A percentile compares a stretch with the other conserved stretches of the same genome.
phyloP scores from a whole-genome alignment of 2,329 filamentous ascomycete species.

The Fusarium globosum region DNA sequence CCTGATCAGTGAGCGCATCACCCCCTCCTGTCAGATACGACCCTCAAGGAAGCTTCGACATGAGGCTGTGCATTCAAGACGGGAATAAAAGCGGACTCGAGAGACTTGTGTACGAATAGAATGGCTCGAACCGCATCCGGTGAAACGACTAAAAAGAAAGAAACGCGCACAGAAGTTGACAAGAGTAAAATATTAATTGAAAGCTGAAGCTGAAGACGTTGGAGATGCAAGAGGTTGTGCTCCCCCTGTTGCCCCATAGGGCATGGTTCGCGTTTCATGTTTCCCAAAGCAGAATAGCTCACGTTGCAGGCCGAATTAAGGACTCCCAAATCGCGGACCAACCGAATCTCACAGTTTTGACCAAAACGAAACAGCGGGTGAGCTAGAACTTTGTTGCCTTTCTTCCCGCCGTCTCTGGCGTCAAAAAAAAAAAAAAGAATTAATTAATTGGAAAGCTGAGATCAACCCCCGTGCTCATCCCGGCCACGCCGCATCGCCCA shows the following conservation, averaged over 20 bases:
- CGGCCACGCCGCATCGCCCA: conserved; percentile 12
- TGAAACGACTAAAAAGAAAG: conserved; percentile 34
- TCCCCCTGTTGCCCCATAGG: conserved; percentile 2
- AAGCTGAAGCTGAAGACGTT: conserved; percentile 29
- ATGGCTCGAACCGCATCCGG: background rate
- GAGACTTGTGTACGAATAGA: background rate
- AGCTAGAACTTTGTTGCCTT: background rate
- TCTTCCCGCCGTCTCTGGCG: background rate
- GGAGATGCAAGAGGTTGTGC: conserved; percentile 18
- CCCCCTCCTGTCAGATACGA: conserved; percentile 9
- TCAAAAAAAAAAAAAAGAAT: background rate
- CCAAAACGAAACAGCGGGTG: conserved; percentile 11
- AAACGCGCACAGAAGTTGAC: conserved; percentile 18
- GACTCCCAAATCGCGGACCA: conserved; percentile 15
- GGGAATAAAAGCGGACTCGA: conserved; percentile 22
- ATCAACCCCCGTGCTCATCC: conserved; percentile 14
- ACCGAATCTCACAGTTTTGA: conserved; percentile 16
- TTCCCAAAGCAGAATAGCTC: conserved; percentile 19
- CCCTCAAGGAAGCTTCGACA: conserved; percentile 20
- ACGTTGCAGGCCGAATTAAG: conserved; percentile 37
- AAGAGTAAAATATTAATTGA: conserved; percentile 8
- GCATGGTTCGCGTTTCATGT: conserved; percentile 28
- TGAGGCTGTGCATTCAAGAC: conserved; percentile 23
- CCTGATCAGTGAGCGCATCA: conserved; percentile 20
- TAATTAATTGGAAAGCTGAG: background rate